A percentile compares a stretch with the other conserved stretches of the same genome.
Conservation (phyloP, 2,329 filamentous ascomycete species). For the Botrytis medusae region DNA sequence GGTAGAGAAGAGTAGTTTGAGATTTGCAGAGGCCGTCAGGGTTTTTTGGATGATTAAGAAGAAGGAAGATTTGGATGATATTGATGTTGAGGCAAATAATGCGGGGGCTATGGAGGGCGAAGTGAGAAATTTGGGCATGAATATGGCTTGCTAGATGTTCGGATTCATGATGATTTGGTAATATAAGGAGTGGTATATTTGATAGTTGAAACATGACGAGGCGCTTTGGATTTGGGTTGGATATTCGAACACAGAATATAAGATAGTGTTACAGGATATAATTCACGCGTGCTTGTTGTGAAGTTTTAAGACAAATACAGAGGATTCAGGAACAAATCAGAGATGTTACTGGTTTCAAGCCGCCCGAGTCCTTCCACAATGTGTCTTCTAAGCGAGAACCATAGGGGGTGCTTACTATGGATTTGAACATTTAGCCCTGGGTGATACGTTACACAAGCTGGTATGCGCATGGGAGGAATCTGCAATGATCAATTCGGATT, state of each 20-base stretch:
- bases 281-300: no score
- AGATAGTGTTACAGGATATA: background rate
- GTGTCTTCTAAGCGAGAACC: slow-evolving; percentile 7
- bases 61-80: slow-evolving; percentile 62
- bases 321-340: background rate
- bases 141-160: slow-evolving; percentile 32
- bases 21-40: slow-evolving; percentile 67
- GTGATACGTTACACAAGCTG: background rate
- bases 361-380: background rate
- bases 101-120: slow-evolving; percentile 22
- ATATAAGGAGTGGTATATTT: background rate
- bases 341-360: no score
- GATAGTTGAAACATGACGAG: background rate
- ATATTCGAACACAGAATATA: background rate
- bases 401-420: background rate
- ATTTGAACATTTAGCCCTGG: no score
- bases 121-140: slow-evolving; percentile 32
- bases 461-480: background rate
- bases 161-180: background rate
- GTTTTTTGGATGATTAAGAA: slow-evolving; percentile 77
- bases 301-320: background rate
- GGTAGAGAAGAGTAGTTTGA: slow-evolving; percentile 58
- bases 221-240: background rate
- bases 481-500: background rate
- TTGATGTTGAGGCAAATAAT: slow-evolving; percentile 23